Base-by-base conservation (phyloP, 345 rosid genomes). In the Dipteronia dyeriana region DNA sequence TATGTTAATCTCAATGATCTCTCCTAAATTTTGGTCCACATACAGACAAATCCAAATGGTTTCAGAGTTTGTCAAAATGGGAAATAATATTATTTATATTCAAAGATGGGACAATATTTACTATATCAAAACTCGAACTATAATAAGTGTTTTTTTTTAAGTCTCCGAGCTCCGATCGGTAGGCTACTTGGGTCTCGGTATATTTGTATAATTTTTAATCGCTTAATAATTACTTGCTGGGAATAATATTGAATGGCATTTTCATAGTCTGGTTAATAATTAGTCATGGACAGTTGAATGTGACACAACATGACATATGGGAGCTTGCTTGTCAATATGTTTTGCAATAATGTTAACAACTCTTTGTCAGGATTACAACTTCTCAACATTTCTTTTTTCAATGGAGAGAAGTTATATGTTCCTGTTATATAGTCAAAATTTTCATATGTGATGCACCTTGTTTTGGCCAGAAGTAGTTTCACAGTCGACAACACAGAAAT, bases 281-380 rank as follows among this genome's bases (percentile, higher is more conserved):
- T 16, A 17, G 70, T 51, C 41, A 5, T 57, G 14, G 65, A 77
- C 60, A 60, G 75, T 76, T 74, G 85, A 85, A 73, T 13, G 26
- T 79, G 78, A 77, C 83, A 75, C 9, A 76, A 53, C 45, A 69
- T 38, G 23, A 31, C 23, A 76, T 71, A 16, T 68, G 9, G 43
- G 68, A 67, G 23, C 43, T 60, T 71, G 73, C 66, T 31, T 63
- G 65, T 69, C 53, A 66, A 38, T n/a, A 29, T 64, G 66, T 64
- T 69, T 68, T 38, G 61, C 78, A 80, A 85, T 82, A 78, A 82
- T 82, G 63, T 16, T 38, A 72, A 78, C 82, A 49, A 71, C 82
- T 80, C 71, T 4, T 82, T 63, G 73, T 74, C 72, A 31, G 74
- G 75, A 73, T 71, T 76, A 59, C 43, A 79, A 49, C 26, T 22